Percentiles rank a stretch among this genome's conserved stretches.
Conservation (phyloP, 129 eudicot species). For the Dittrichia graveolens region DNA sequence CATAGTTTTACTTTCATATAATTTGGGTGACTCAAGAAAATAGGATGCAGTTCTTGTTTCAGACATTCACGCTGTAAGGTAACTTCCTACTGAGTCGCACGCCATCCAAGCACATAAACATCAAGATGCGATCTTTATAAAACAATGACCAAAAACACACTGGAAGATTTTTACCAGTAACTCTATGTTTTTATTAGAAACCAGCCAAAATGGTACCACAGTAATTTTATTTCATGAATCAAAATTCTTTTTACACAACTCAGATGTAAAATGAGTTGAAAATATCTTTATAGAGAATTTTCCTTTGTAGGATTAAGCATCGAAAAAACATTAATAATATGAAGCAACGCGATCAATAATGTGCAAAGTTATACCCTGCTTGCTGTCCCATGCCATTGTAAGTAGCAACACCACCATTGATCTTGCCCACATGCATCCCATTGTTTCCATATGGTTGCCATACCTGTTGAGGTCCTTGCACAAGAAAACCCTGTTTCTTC, state of each 20-base stretch:
- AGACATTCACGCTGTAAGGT: neutral
- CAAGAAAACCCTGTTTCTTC: slow-evolving; percentile 63
- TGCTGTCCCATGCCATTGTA: slow-evolving; percentile 53
- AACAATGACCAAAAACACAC: slow-evolving; percentile 14
- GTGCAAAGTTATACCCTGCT: slow-evolving; percentile 52
- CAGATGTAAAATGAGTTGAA: slow-evolving; percentile 30
- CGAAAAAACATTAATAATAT: slow-evolving; percentile 8
- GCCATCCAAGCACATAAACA: neutral
- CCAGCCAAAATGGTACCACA: slow-evolving; percentile 23
- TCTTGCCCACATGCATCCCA: slow-evolving; percentile 52
- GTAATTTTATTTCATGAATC: slow-evolving; percentile 25
- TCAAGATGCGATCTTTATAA: neutral
- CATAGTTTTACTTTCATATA: neutral
- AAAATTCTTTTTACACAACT: slow-evolving; percentile 29
- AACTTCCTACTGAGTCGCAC: neutral
- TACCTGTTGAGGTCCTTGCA: slow-evolving; percentile 48
- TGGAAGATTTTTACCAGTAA: neutral
- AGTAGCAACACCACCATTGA: slow-evolving; percentile 35
- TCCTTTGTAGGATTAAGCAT: slow-evolving; percentile 22
- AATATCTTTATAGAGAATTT: slow-evolving; percentile 7
- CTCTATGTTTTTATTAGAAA: slow-evolving; percentile 22
- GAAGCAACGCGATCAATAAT: slow-evolving; percentile 37
- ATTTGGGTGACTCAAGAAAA: neutral
- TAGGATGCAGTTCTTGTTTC: neutral
- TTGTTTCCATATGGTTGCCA: slow-evolving; percentile 73